Percentiles rank a stretch among this genome's conserved stretches.
phyloP scores from a whole-genome alignment of 2,329 filamentous ascomycete species.

The Chaetomium olivaceum region DNA sequence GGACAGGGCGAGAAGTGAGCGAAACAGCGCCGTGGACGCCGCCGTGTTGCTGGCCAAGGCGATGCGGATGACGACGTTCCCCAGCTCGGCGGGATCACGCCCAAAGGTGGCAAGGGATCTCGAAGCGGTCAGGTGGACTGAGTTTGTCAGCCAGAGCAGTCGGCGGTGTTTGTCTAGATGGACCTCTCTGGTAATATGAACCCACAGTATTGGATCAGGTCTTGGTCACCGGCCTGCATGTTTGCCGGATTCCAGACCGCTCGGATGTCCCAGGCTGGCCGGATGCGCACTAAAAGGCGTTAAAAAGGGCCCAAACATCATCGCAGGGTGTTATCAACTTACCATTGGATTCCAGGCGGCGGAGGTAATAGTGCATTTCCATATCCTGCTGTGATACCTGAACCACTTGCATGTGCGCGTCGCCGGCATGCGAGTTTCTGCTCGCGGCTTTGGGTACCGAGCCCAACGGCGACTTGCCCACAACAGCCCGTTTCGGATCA shows the following conservation, averaged over 20 bases:
- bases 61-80: conserved; percentile 30
- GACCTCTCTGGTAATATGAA: neutral
- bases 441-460: neutral
- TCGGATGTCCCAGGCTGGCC: conserved; percentile 22
- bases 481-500: conserved; percentile 28
- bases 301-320: neutral
- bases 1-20: conserved; percentile 31
- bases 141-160: neutral
- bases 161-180: neutral
- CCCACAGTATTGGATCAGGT: conserved; percentile 16
- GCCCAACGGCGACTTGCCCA: conserved; percentile 18
- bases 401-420: conserved; percentile 21
- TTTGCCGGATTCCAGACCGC: conserved; percentile 26
- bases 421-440: conserved; percentile 7
- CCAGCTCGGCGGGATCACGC: conserved; percentile 26
- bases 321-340: neutral
- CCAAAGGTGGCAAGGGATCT: conserved; percentile 32
- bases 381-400: conserved; percentile 28
- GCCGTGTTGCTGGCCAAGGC: conserved; percentile 23
- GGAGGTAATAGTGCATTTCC: conserved; percentile 28
- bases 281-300: neutral
- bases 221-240: conserved; percentile 20
- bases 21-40: conserved; percentile 27
- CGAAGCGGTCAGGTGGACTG: conserved; percentile 28
- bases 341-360: conserved; percentile 11